A percentile compares a stretch with the other conserved stretches of the same genome.
Evolutionary conservation across 805 yeast species (phyloP).

Genomic region (Nakazawaea ambrosiae): DNA sequence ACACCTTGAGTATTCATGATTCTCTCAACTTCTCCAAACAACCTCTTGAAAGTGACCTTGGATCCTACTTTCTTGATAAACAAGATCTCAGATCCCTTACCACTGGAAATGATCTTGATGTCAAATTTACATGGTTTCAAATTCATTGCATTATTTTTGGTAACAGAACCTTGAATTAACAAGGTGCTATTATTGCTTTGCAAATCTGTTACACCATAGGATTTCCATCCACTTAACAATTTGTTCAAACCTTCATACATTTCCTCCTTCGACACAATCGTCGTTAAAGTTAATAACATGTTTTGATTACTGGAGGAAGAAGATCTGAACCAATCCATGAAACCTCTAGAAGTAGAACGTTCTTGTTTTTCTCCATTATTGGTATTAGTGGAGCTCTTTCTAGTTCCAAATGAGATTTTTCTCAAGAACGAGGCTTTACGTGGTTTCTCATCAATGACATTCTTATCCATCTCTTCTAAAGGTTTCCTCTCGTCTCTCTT

Average conservation of each 20-base stretch:
- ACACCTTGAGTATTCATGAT: slow-evolving; percentile 63
- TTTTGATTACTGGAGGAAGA: slow-evolving; percentile 21
- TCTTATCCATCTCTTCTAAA: slow-evolving; percentile 4
- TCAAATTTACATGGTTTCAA: slow-evolving; percentile 59
- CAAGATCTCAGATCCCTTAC: slow-evolving; percentile 44
- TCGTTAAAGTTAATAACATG: slow-evolving; percentile 27
- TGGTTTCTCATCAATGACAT: slow-evolving; percentile 7
- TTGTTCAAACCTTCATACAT: slow-evolving; percentile 59
- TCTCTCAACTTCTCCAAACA: slow-evolving; percentile 56
- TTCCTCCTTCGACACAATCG: slow-evolving; percentile 38
- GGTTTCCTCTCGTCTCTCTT: slow-evolving; percentile 8
- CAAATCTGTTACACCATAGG: slow-evolving; percentile 59
- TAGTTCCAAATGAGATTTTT: slow-evolving; percentile 43
- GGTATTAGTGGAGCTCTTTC: slow-evolving; percentile 4
- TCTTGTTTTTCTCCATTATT: background rate
- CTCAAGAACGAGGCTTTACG: slow-evolving; percentile 30
- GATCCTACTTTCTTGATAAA: slow-evolving; percentile 65
- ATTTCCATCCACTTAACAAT: slow-evolving; percentile 60
- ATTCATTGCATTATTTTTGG: slow-evolving; percentile 54
- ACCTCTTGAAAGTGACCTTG: slow-evolving; percentile 48
- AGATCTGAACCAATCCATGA: slow-evolving; percentile 34
- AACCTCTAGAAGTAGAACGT: slow-evolving; percentile 14
- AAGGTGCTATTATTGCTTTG: slow-evolving; percentile 33
- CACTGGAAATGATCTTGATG: slow-evolving; percentile 40
- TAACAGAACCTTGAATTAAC: slow-evolving; percentile 53